phyloP scores from a whole-genome alignment of 306 rosid species.

The Clitoria ternatea region DNA sequence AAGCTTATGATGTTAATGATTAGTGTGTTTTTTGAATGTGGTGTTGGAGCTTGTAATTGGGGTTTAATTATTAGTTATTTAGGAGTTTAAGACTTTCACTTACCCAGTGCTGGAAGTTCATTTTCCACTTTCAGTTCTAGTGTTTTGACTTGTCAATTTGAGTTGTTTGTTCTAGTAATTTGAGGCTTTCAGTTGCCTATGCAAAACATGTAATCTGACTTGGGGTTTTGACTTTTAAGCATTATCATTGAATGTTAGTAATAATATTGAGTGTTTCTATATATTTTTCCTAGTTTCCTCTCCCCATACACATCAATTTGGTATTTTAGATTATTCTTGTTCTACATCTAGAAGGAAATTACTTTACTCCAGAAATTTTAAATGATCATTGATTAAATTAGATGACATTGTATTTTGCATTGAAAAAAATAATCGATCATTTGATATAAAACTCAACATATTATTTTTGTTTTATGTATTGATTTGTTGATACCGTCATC shows the following conservation, averaged over 20 bases:
- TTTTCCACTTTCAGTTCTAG: background rate
- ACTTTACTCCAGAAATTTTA: background rate
- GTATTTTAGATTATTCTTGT: background rate
- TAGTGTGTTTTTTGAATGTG: background rate
- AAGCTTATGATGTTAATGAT: constrained; percentile 13
- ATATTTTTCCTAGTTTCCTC: background rate
- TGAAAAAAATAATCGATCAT: too few species aligned
- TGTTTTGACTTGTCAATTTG: background rate
- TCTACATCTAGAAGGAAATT: background rate
- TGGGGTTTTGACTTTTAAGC: background rate
- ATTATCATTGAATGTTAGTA: background rate
- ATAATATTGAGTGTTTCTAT: background rate
- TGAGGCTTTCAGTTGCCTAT: background rate
- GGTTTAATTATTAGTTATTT: background rate
- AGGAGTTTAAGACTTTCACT: background rate
- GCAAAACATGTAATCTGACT: background rate
- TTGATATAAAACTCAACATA: background rate
- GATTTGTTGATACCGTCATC: constrained; percentile 21
- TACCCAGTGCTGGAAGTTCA: background rate
- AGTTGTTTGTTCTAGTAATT: background rate
- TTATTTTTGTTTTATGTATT: constrained; percentile 10
- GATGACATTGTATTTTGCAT: background rate
- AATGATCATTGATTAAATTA: background rate
- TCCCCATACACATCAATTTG: background rate
- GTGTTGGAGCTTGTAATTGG: background rate